Evolutionary conservation across 768 basidiomycete genomes (phyloP).

Genomic region (Zangia roseola): DNA sequence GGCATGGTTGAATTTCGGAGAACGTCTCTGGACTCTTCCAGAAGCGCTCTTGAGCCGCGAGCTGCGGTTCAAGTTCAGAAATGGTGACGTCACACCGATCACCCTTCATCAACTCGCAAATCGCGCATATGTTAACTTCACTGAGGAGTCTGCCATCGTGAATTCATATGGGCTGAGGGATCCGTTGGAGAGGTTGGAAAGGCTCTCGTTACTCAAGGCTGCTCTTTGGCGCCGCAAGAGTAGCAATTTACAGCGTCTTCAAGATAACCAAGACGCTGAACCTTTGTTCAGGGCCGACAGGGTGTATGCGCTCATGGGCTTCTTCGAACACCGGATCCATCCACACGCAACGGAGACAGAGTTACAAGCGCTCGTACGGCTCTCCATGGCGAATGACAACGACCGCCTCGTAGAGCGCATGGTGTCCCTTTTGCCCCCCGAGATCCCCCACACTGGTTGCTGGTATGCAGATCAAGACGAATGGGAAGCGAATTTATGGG

Average conservation of each 20-base stretch:
- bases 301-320: slow-evolving; percentile 28
- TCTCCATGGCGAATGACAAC: slow-evolving; percentile 26
- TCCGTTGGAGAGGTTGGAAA: slow-evolving; percentile 24
- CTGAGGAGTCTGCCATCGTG: slow-evolving; percentile 21
- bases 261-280: not conserved
- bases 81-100: slow-evolving; percentile 11
- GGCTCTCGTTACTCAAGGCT: slow-evolving; percentile 18
- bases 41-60: slow-evolving; percentile 22
- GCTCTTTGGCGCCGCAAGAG: slow-evolving; percentile 26
- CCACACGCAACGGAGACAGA: slow-evolving; percentile 17
- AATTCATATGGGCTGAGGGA: slow-evolving; percentile 20
- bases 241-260: not conserved
- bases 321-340: slow-evolving; percentile 25
- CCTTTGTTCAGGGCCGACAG: slow-evolving; percentile 15
- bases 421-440: slow-evolving; percentile 18
- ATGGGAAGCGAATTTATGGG: slow-evolving; percentile 19
- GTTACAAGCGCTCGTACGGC: slow-evolving; percentile 20
- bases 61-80: slow-evolving; percentile 13
- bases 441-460: not conserved
- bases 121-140: slow-evolving; percentile 15
- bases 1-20: slow-evolving; percentile 17
- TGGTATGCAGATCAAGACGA: slow-evolving; percentile 24
- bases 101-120: slow-evolving; percentile 25
- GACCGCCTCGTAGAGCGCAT: slow-evolving; percentile 23
- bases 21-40: slow-evolving; percentile 27